A percentile compares a stretch with the other conserved stretches of the same genome.
Evolutionary conservation across 23 red algal genomes (phyloP).

Genomic region (Chondrus crispus): DNA sequence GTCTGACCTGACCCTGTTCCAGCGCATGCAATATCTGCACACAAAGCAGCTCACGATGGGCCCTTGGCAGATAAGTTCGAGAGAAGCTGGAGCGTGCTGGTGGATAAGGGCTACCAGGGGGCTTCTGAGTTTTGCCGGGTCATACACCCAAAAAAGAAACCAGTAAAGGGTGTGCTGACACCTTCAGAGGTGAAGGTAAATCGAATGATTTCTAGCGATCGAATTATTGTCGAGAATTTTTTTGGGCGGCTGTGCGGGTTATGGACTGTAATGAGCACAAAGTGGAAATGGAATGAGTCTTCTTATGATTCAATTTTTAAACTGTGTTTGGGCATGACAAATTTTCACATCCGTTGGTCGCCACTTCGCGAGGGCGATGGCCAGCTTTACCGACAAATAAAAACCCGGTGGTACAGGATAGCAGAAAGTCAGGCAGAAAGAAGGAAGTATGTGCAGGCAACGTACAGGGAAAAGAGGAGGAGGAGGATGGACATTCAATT

Average conservation of each 20-base stretch:
- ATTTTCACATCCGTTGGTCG: neutral
- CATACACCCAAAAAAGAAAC: neutral
- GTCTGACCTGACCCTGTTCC: too few species aligned
- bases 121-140: neutral
- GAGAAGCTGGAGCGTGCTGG: too few species aligned
- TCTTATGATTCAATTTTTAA: neutral
- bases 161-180: neutral
- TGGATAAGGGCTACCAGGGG: constrained; percentile 3
- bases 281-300: neutral
- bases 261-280: neutral
- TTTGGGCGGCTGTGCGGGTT: neutral
- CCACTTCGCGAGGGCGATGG: neutral
- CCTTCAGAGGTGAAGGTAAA: neutral
- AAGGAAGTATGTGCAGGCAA: neutral
- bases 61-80: too few species aligned
- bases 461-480: neutral
- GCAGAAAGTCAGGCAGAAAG: neutral
- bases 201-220: neutral
- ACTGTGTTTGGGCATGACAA: constrained; percentile 1
- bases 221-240: neutral
- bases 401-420: neutral
- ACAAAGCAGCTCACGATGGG: too few species aligned
- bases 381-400: neutral
- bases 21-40: too few species aligned
- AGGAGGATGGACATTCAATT: neutral